Conservation (phyloP, 106 monocot species). For the Acanthochlamys bracteata region DNA sequence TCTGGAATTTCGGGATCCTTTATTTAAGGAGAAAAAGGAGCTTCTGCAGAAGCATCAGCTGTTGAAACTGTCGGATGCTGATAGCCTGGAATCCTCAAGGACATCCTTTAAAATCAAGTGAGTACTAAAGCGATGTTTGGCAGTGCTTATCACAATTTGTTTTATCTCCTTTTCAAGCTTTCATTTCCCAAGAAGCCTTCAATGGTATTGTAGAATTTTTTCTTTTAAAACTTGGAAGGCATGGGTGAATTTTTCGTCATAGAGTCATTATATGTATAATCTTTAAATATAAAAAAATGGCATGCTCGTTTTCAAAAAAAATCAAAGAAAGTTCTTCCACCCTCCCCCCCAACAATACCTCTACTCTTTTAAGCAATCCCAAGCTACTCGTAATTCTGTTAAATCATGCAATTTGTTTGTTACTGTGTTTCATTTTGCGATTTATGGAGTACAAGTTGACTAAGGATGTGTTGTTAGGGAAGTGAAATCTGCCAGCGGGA, state of each 20-base stretch:
- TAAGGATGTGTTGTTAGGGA: constrained; percentile 28
- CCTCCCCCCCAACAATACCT: too few species aligned
- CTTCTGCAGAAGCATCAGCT: constrained; percentile 40
- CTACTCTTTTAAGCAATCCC: too few species aligned
- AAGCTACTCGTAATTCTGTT: not conserved
- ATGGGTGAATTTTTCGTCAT: too few species aligned
- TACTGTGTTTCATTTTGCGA: not conserved
- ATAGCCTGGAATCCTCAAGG: constrained; percentile 11
- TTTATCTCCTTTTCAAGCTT: too few species aligned
- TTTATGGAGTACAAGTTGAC: not conserved
- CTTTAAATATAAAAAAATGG: too few species aligned
- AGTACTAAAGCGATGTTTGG: too few species aligned
- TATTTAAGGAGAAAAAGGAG: constrained; percentile 34
- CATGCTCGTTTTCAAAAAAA: too few species aligned
- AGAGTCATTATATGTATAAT: not conserved
- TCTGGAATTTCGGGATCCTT: constrained; percentile 47
- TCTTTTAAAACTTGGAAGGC: too few species aligned
- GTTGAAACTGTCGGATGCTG: constrained; percentile 6
- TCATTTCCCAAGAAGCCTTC: too few species aligned
- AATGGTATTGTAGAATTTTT: too few species aligned
- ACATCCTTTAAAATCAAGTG: constrained; percentile 63
- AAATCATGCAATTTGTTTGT: not conserved
- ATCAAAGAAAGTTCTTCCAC: too few species aligned
- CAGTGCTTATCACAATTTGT: too few species aligned
- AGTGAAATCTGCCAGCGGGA: constrained; percentile 47